Base-by-base conservation (phyloP, 2,329 filamentous ascomycete genomes). In the Aspergillus carbonarius region DNA sequence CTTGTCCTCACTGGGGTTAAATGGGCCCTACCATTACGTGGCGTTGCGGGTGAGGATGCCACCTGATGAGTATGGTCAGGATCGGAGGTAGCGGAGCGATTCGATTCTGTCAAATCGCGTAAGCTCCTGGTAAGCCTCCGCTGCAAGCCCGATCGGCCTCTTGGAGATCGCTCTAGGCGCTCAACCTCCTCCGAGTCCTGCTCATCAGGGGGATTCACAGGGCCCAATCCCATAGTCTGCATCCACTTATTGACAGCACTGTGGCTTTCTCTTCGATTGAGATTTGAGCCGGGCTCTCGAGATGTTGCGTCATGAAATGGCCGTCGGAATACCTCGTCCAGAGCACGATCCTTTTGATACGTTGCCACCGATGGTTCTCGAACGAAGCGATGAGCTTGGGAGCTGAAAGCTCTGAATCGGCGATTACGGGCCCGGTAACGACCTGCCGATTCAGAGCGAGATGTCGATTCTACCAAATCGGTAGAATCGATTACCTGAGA, bases 171-270 rank as follows among this genome's bases (percentile, higher is more conserved):
- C 67, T 88, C 87, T 1, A 88, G 73, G 46, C 79, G 78, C 65
- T 87, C 84, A 2, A 87, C 76, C 10, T 85, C 78, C 3, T 82
- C 83, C 9, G 79, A 80, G 56, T 86, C 82, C 66, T 88, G 82
- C 66, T 88, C 86, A 60, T 83, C 78, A 8, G 86, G 86, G 13
- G 85, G 82, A 59, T 81, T 79, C 51, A 79, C 79, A 6, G 80
- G 82, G 40, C 83, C 82, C 32, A 72, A 81, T 18, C 82, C 83
- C 68, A 87, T 82, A 18, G 76, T 78, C 60, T 92, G 90, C 90
- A 97, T 96, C 93, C 93, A 97, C 65, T 90, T 88, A 27, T 89
- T 88, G 53, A 97, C 92, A 0, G 91, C 90, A 59, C 88, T 92
- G 63, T 89, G 89, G 1, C 89, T 91, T 71, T 92, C 84, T 60